Evolutionary conservation across 176 grass and related monocot species (phyloP).

Genomic region (Saccharum officinarum): DNA sequence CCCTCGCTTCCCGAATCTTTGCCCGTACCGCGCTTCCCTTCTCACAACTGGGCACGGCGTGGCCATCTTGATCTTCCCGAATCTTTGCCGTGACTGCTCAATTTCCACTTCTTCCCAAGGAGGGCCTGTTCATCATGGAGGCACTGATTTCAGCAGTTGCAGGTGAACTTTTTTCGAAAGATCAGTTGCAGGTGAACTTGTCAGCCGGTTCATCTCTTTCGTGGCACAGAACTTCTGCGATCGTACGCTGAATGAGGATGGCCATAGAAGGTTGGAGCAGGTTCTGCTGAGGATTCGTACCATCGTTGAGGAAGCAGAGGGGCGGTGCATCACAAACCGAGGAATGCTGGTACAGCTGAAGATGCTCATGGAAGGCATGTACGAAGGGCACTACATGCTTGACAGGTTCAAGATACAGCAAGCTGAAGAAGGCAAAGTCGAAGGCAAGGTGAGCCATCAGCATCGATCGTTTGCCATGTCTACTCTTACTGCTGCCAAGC

Average conservation of each 20-base stretch:
- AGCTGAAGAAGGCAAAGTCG: neutral
- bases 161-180: constrained; percentile 27
- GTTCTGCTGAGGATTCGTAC: constrained; percentile 30
- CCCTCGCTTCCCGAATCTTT: too few relatives aligned
- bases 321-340: constrained; percentile 1
- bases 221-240: neutral
- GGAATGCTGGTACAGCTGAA: constrained; percentile 37
- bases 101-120: too few relatives aligned
- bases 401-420: constrained; percentile 8
- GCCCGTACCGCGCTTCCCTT: too few relatives aligned
- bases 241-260: neutral
- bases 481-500: neutral
- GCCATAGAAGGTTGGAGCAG: constrained; percentile 6
- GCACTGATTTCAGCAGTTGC: constrained; percentile 9
- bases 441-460: constrained; percentile 17
- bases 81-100: too few relatives aligned
- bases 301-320: constrained; percentile 34
- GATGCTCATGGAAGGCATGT: constrained; percentile 18
- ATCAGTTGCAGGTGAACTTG: constrained; percentile 7
- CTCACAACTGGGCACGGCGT: too few relatives aligned
- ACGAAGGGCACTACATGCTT: constrained; percentile 16
- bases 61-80: too few relatives aligned
- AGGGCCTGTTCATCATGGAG: neutral
- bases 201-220: constrained; percentile 41
- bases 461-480: neutral